These are phyloP conservation scores for button mushroom (Agaricus bisporus) DNA, from an alignment of 768 basidiomycete species.

Conservation along the genomic window DNA sequence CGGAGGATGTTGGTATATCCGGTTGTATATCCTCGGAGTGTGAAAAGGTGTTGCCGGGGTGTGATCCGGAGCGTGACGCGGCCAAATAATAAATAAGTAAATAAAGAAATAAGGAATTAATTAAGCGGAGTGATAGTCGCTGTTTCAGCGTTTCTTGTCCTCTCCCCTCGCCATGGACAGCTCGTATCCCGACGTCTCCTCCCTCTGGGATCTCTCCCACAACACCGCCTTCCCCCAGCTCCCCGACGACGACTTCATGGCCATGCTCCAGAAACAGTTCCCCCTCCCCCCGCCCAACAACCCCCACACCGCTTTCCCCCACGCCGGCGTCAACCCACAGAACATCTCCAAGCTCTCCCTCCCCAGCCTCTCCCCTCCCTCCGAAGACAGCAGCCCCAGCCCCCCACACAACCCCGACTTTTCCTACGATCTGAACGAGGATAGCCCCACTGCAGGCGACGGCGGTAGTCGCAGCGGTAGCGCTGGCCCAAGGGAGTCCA, in stretches of 20 bases:
- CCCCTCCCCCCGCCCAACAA: slow-evolving; percentile 22
- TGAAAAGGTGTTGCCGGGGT: not conserved
- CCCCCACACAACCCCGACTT: slow-evolving; percentile 41
- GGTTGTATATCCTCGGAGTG: too few relatives aligned
- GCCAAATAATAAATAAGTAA: slow-evolving; percentile 8
- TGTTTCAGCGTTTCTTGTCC: slow-evolving; percentile 7
- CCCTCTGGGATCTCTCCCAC: slow-evolving; percentile 67
- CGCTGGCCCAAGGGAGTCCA: slow-evolving; percentile 22
- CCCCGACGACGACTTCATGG: slow-evolving; percentile 72
- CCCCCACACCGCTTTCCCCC: slow-evolving; percentile 11
- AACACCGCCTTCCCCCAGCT: slow-evolving; percentile 54
- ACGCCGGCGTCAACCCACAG: slow-evolving; percentile 51
- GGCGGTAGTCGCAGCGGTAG: not conserved
- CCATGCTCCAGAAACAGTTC: slow-evolving; percentile 74
- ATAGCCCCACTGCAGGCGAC: slow-evolving; percentile 26
- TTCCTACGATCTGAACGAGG: slow-evolving; percentile 29
- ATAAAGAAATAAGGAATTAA: not conserved
- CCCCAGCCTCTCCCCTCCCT: slow-evolving; percentile 52
- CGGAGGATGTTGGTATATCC: too few relatives aligned
- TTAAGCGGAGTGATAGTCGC: not conserved
- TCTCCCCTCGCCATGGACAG: slow-evolving; percentile 35
- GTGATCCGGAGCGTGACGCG: slow-evolving; percentile 7
- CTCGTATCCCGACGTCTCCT: slow-evolving; percentile 35
- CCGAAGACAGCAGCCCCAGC: slow-evolving; percentile 77
- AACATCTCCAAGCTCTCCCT: slow-evolving; percentile 44